Evolutionary conservation across 202 grass and related monocot genomes (phyloP), one percentile per base, ranked within the genome.

Genomic region (Panicum hallii): DNA sequence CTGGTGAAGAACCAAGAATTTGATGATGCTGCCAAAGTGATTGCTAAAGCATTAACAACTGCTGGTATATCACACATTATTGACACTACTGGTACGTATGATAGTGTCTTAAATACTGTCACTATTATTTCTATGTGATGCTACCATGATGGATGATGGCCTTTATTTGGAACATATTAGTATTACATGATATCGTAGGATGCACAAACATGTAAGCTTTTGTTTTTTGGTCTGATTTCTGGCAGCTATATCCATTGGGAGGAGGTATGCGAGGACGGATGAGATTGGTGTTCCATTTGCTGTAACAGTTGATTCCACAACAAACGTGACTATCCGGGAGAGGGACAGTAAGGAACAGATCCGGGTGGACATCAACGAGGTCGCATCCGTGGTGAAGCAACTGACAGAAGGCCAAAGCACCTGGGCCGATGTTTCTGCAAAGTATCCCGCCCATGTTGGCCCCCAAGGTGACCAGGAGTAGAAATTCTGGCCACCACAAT

Each of bases 341-440:
- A 89, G 90, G 82, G 94, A 96, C 64, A 90, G 89, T 68, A 96
- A 93, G 22, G 89, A 86, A 75, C 91, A 96, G 94, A 76, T 96
- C 45, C 87, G 89, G 17, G 78, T 96, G 20, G 78, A 38, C 77
- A 89, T 90, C 9, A 26, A 75, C 0, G 80, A 93, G 82, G 91
- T 96, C 17, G 84, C 89, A 13, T 93, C 78, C 0, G 89, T 91
- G 14, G 91, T 93, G 74, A 91, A 79, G 70, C 84, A 86, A 46
- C 73, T 96, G 28, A 86, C 91, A 20, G 94, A 96, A 57, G 86
- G 89, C 41, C 88, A 93, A 81, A 93, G 75, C 81, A 93, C 82
- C 43, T 96, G 94, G 89, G 79, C 87, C 0, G 86, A 93, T 79
- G 79, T 96, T 38, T 55, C 63, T 67, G 63, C 69, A 0, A 91